Percentiles rank a stretch among this genome's conserved stretches.
Evolutionary conservation across 2,329 filamentous ascomycete species (phyloP).

Genomic region (Neonectria sp.): DNA sequence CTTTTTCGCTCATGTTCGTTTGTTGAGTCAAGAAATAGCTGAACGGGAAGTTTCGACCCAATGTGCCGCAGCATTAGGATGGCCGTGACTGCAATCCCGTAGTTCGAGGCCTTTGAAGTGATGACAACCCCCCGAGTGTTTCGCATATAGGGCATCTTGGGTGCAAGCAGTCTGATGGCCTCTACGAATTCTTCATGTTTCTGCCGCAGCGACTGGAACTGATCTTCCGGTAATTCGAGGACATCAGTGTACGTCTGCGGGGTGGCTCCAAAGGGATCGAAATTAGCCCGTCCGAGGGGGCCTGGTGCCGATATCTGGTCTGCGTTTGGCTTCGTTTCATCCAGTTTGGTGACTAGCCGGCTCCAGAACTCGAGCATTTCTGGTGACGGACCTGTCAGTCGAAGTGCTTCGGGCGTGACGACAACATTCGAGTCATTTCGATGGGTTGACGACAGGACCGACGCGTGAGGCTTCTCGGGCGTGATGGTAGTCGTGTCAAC

Average conservation of each 20-base stretch:
- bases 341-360: slow-evolving; percentile 21
- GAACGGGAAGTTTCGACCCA: slow-evolving; percentile 36
- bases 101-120: slow-evolving; percentile 32
- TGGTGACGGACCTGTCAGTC: slow-evolving; percentile 31
- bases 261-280: slow-evolving; percentile 31
- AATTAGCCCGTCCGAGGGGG: slow-evolving; percentile 33
- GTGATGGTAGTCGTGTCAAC: slow-evolving; percentile 18
- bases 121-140: slow-evolving; percentile 40
- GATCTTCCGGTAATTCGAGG: slow-evolving; percentile 25
- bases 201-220: slow-evolving; percentile 33
- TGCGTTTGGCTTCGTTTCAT: slow-evolving; percentile 35
- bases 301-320: slow-evolving; percentile 27
- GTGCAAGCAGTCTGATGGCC: slow-evolving; percentile 28
- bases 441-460: background rate
- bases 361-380: slow-evolving; percentile 39
- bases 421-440: background rate
- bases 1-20: slow-evolving; percentile 29
- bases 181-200: slow-evolving; percentile 37
- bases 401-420: background rate
- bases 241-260: slow-evolving; percentile 32
- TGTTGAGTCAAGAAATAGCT: slow-evolving; percentile 40
- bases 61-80: slow-evolving; percentile 42
- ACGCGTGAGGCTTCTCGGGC: background rate
- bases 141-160: slow-evolving; percentile 29
- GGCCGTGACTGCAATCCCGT: slow-evolving; percentile 42